A percentile compares a stretch with the other conserved stretches of the same genome.
Evolutionary conservation across 352 stramenopile species (phyloP).

Genomic region (Stramenopiles sp.): DNA sequence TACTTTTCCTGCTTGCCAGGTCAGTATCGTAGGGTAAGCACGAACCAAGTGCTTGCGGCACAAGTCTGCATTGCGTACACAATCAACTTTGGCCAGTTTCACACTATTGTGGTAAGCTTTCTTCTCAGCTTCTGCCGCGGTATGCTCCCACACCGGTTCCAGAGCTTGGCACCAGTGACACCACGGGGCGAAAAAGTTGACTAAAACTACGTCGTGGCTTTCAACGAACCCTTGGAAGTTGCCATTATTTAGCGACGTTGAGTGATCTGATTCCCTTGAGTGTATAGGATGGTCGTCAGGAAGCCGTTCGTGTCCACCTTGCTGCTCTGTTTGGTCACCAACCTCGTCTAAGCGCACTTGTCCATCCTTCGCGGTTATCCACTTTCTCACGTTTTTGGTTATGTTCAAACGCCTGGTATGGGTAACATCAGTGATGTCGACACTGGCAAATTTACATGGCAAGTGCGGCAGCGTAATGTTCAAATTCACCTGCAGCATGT

Average conservation of each 20-base stretch:
- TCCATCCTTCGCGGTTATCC: constrained; percentile 31
- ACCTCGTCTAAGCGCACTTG: constrained; percentile 40
- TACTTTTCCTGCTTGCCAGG: constrained; percentile 36
- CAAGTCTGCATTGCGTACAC: constrained; percentile 61
- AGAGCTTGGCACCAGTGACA: constrained; percentile 91
- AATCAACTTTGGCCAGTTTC: constrained; percentile 67
- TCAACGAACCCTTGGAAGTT: constrained; percentile 73
- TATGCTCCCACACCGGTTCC: constrained; percentile 82
- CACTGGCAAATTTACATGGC: constrained; percentile 81
- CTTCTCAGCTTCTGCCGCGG: constrained; percentile 52
- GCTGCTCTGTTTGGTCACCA: constrained; percentile 47
- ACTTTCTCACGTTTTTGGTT: constrained; percentile 93
- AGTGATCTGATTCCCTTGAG: constrained; percentile 48
- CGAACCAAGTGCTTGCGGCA: constrained; percentile 84
- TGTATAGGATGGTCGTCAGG: constrained; percentile 26
- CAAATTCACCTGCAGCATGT: constrained; percentile 84
- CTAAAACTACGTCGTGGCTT: constrained; percentile 80
- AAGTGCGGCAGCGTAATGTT: constrained; percentile 94
- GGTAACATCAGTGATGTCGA: constrained; percentile 82
- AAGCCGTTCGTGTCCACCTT: constrained; percentile 34
- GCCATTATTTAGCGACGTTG: constrained; percentile 43
- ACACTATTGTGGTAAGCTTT: constrained; percentile 51
- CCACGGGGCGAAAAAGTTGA: constrained; percentile 86
- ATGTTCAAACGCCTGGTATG: constrained; percentile 53
- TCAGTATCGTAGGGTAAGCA: constrained; percentile 85